Evolutionary conservation across 2,329 filamentous ascomycete genomes (phyloP).

Genomic region (Beauveria rudraprayagi): DNA sequence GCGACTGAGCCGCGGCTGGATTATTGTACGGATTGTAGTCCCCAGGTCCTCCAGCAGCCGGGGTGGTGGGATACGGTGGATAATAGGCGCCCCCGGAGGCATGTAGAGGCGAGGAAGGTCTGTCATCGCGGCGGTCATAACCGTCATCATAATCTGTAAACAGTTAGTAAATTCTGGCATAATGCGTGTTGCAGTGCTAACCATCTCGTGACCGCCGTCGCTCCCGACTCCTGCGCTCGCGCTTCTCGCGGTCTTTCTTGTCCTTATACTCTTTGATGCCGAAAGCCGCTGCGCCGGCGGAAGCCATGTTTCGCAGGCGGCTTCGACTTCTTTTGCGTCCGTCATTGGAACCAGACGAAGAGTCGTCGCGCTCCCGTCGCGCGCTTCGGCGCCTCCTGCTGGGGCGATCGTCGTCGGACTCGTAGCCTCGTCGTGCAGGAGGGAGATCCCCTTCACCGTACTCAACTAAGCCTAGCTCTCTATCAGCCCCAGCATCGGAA

Average conservation of each 20-base stretch:
- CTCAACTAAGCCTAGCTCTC: slow-evolving; percentile 60
- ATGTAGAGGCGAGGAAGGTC: slow-evolving; percentile 38
- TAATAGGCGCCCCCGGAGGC: slow-evolving; percentile 46
- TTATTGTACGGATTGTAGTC: slow-evolving; percentile 32
- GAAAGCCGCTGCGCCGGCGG: slow-evolving; percentile 53
- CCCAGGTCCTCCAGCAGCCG: slow-evolving; percentile 16
- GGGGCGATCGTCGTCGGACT: background rate
- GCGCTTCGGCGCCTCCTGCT: slow-evolving; percentile 25
- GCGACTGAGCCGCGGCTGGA: slow-evolving; percentile 21
- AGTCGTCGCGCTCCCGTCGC: slow-evolving; percentile 28
- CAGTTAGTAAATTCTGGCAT: slow-evolving; percentile 10
- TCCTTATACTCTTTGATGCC: slow-evolving; percentile 54
- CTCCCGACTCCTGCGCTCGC: slow-evolving; percentile 27
- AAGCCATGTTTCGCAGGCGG: slow-evolving; percentile 45
- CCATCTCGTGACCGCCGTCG: slow-evolving; percentile 19
- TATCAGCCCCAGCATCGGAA: slow-evolving; percentile 50
- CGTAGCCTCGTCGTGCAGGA: slow-evolving; percentile 34
- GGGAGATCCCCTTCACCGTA: slow-evolving; percentile 53
- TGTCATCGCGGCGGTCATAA: slow-evolving; percentile 30
- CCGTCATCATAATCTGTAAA: slow-evolving; percentile 29
- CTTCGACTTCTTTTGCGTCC: slow-evolving; percentile 45
- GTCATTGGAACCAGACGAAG: slow-evolving; percentile 22
- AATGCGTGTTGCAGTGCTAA: background rate
- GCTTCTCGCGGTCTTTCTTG: slow-evolving; percentile 36
- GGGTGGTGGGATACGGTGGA: slow-evolving; percentile 31